Base-by-base conservation (phyloP, 495 filamentous ascomycete species). In the Rusavskia elegans region DNA sequence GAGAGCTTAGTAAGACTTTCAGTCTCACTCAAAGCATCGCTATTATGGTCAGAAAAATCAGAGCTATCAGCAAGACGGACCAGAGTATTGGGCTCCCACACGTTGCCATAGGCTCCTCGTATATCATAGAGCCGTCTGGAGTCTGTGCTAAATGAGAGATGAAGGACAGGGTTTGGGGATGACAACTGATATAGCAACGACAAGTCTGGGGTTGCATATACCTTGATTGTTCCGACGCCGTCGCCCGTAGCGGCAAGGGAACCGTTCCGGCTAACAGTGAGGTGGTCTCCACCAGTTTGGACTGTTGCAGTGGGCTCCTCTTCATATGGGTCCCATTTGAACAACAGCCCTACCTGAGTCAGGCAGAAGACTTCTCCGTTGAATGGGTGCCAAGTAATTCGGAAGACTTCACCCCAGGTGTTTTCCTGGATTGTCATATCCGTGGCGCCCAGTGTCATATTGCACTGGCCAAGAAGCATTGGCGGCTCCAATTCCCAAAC, bases 291-390 rank as follows among this genome's bases (percentile, higher is more conserved):
- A 20, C 55, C 56, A 14, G 53, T 55, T 3, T 29, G n/a, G 44
- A 60, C 53, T 38, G 62, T 59, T 16, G 55, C 42, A 10, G 44
- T 46, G 16, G 57, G 44, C 11, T 48, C 60, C 11, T 48, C 60
- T n/a, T 62, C 58, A 23, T 61, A 54, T 25, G 60, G 60, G 36
- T 52, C 16, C 60, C 62, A 64, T 45, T 54, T 62, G 53, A 64
- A 64, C 14, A 64, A 32, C 19, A 53, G 49, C 0, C 62, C 60
- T 51, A 61, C 62, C 36, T 59, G 55, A 17, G 63, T 61, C 13
- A 64, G 49, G 30, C 62, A 60, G n/a, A 61, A 23, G n/a, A 64
- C 11, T 42, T 64, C 60, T 36, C 32, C 52, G 11, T 20, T 37
- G n/a, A 61, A 45, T 5, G 60, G 60, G 30, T 64, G 55, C 62